Conservation (phyloP, 2,329 filamentous ascomycete genomes). For the Nigrospora sphaerica region DNA sequence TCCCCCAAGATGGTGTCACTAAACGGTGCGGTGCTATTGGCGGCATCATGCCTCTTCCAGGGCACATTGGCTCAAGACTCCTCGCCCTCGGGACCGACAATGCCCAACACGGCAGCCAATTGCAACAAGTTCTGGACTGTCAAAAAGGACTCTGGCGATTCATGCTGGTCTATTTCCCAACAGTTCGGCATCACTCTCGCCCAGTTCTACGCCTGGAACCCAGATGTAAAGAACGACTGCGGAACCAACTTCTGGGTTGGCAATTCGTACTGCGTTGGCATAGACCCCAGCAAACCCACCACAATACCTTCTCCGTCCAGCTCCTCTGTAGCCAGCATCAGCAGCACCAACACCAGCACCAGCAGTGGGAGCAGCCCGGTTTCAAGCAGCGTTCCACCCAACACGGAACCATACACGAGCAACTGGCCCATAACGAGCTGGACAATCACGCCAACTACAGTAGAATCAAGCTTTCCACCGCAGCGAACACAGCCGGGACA, state of each 20-base stretch:
- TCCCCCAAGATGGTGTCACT: too few relatives aligned
- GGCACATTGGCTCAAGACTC: not conserved
- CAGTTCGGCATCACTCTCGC: constrained; percentile 14
- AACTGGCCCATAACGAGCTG: not conserved
- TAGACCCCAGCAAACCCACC: constrained; percentile 4
- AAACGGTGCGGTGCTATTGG: too few relatives aligned
- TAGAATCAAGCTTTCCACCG: not conserved
- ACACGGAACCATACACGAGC: not conserved
- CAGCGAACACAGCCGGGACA: constrained; percentile 1
- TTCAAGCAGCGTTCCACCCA: not conserved
- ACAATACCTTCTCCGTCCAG: constrained; percentile 6
- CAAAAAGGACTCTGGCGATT: constrained; percentile 6
- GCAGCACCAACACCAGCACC: not conserved
- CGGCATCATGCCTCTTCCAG: not conserved
- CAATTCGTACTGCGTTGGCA: constrained; percentile 19
- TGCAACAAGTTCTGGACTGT: constrained; percentile 12
- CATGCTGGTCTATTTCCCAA: constrained; percentile 9
- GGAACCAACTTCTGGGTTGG: constrained; percentile 15
- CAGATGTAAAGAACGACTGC: constrained; percentile 18
- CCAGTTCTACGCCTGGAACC: constrained; percentile 19
- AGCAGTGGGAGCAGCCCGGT: not conserved
- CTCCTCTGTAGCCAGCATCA: not conserved
- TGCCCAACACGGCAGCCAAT: constrained; percentile 1
- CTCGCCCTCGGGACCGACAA: constrained; percentile 1
- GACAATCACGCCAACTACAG: not conserved